phyloP scores from a whole-genome alignment of 371 early-diverging fungal species.

The Apophysomyces ossiformis region DNA sequence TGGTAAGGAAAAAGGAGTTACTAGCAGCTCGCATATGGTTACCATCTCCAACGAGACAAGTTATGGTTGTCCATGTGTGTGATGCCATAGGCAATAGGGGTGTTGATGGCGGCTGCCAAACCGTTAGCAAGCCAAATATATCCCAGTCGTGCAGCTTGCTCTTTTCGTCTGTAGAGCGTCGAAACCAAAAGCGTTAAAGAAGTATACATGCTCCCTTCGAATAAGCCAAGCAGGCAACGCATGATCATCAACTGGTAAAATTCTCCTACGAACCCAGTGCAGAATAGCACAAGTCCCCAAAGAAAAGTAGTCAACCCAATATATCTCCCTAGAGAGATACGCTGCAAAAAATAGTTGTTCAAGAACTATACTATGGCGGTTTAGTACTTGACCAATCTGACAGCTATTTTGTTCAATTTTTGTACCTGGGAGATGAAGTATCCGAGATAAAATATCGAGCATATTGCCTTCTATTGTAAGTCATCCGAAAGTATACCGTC shows the following conservation, averaged over 20 bases:
- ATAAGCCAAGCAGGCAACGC: conserved; percentile 39
- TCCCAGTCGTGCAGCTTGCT: conserved; percentile 33
- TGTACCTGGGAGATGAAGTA: too few relatives aligned
- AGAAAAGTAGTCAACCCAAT: conserved; percentile 25
- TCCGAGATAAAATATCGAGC: too few relatives aligned
- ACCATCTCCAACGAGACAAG: conserved; percentile 59
- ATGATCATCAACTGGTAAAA: conserved; percentile 32
- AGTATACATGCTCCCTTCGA: conserved; percentile 41
- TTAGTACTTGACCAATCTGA: too few relatives aligned
- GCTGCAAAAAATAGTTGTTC: conserved; percentile 36
- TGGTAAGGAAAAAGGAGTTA: background rate
- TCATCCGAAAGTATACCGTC: too few relatives aligned
- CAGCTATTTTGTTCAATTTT: too few relatives aligned
- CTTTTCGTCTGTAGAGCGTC: conserved; percentile 39
- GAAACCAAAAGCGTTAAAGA: conserved; percentile 30
- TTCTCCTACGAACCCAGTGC: conserved; percentile 26
- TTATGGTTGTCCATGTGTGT: conserved; percentile 37
- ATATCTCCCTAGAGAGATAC: conserved; percentile 23
- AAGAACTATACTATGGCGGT: conserved; percentile 19
- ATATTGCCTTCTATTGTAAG: too few relatives aligned
- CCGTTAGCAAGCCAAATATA: conserved; percentile 34
- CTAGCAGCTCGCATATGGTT: background rate
- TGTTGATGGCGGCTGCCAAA: conserved; percentile 52
- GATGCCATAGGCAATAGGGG: conserved; percentile 58
- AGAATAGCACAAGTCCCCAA: conserved; percentile 33